These are phyloP conservation scores for Pontederia paniculata DNA, from an alignment of 176 grass and related monocot genomes.

Conservation along the genomic window DNA sequence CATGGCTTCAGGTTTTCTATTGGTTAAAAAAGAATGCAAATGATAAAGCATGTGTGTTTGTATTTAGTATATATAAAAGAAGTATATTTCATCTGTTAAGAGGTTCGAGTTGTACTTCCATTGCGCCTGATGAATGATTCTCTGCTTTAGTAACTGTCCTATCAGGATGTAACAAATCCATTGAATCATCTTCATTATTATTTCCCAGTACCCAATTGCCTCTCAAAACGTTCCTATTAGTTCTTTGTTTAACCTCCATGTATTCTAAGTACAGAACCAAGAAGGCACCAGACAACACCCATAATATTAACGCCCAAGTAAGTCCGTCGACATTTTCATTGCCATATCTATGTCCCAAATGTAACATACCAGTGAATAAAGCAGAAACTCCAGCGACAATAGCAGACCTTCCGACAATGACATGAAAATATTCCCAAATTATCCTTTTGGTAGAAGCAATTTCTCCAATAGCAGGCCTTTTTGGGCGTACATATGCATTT, in stretches of 20 bases:
- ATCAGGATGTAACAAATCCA: slow-evolving; percentile 42
- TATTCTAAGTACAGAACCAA: slow-evolving; percentile 62
- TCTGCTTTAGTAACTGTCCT: slow-evolving; percentile 31
- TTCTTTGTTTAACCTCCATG: slow-evolving; percentile 38
- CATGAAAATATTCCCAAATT: slow-evolving; percentile 64
- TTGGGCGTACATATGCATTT: slow-evolving; percentile 57
- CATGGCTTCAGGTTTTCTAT: slow-evolving; percentile 14
- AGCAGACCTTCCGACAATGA: slow-evolving; percentile 40
- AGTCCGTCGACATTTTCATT: slow-evolving; percentile 66
- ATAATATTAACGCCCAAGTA: slow-evolving; percentile 60
- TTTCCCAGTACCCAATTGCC: slow-evolving; percentile 48
- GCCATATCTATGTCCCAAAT: slow-evolving; percentile 66
- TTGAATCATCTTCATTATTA: slow-evolving; percentile 61
- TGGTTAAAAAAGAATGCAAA: background rate
- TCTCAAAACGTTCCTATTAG: slow-evolving; percentile 15
- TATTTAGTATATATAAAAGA: slow-evolving; percentile 12
- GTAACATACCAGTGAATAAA: slow-evolving; percentile 62
- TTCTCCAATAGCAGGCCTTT: slow-evolving; percentile 32
- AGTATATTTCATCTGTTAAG: slow-evolving; percentile 35
- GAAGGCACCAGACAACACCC: slow-evolving; percentile 30
- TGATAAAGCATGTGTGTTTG: slow-evolving; percentile 7
- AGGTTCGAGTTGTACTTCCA: slow-evolving; percentile 69
- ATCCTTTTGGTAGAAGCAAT: slow-evolving; percentile 27
- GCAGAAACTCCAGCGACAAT: slow-evolving; percentile 38
- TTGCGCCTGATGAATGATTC: slow-evolving; percentile 31